Conservation (phyloP, 148 eudicot genomes). For the Chenopodium formosanum region DNA sequence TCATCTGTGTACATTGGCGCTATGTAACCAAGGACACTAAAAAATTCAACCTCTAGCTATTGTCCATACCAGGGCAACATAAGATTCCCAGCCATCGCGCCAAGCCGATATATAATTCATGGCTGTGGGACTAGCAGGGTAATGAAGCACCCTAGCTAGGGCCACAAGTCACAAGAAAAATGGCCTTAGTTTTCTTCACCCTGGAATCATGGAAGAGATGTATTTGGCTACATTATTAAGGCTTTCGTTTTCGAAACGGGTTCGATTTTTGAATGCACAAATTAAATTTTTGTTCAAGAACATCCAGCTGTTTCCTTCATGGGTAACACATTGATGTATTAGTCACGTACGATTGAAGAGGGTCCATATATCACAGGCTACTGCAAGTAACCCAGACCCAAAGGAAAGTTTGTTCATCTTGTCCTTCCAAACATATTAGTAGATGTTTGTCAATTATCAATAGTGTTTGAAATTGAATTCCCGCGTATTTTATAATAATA, state of each 20-base stretch:
- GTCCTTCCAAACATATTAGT: conserved; percentile 5
- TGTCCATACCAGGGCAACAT: neutral
- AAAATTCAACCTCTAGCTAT: neutral
- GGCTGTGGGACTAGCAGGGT: neutral
- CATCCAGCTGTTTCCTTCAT: conserved; percentile 26
- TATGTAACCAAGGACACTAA: neutral
- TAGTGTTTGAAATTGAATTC: neutral
- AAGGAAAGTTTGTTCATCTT: neutral
- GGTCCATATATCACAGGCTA: conserved; percentile 12
- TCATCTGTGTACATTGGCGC: neutral
- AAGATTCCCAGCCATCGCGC: neutral
- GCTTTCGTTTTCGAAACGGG: neutral
- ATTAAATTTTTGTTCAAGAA: neutral
- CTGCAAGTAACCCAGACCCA: neutral
- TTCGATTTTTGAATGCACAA: neutral
- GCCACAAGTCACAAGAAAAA: conserved; percentile 16
- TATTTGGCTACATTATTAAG: neutral
- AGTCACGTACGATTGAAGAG: neutral
- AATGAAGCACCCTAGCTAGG: conserved; percentile 13
- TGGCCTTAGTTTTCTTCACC: conserved; percentile 11
- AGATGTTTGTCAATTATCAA: neutral
- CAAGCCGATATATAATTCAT: neutral
- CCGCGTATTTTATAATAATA: neutral
- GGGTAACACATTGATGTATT: conserved; percentile 26
- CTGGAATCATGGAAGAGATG: conserved; percentile 7